phyloP scores from a whole-genome alignment of 257 asterid genomes.

The Solanum dulcamara region DNA sequence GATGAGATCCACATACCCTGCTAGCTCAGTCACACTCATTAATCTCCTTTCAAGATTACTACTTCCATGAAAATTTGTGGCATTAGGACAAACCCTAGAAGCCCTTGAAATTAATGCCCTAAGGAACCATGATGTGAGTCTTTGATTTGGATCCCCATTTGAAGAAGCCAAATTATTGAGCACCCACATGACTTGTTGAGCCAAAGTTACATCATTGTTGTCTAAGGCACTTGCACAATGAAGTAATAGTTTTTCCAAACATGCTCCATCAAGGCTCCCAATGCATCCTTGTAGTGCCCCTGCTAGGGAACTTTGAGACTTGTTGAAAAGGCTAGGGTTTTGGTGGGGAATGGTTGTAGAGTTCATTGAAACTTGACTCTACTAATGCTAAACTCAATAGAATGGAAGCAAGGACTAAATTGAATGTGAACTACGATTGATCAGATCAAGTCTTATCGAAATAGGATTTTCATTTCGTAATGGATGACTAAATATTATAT shows the following conservation, averaged over 20 bases:
- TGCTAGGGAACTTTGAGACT: slow-evolving; percentile 25
- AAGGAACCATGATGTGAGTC: slow-evolving; percentile 58
- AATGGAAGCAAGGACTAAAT: background rate
- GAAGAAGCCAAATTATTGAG: slow-evolving; percentile 77
- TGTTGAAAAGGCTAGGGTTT: slow-evolving; percentile 27
- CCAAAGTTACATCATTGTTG: slow-evolving; percentile 58
- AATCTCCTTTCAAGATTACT: slow-evolving; percentile 14
- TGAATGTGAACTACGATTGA: background rate
- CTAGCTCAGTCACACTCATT: slow-evolving; percentile 67
- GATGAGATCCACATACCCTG: slow-evolving; percentile 66
- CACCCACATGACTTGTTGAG: slow-evolving; percentile 92
- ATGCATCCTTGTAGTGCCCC: slow-evolving; percentile 44
- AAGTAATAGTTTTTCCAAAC: slow-evolving; percentile 66
- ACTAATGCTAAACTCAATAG: background rate
- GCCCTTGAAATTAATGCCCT: slow-evolving; percentile 52
- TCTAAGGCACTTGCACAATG: slow-evolving; percentile 69
- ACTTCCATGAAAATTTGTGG: slow-evolving; percentile 2
- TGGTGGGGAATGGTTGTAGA: slow-evolving; percentile 18
- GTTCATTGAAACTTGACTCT: background rate
- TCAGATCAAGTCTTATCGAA: background rate
- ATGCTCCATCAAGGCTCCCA: slow-evolving; percentile 55
- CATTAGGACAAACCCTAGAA: slow-evolving; percentile 44
- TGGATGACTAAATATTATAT: background rate
- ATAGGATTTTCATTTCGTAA: background rate
- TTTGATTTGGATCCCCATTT: slow-evolving; percentile 61